Conservation (phyloP, 495 filamentous ascomycete genomes). For the Penicillium angulare region DNA sequence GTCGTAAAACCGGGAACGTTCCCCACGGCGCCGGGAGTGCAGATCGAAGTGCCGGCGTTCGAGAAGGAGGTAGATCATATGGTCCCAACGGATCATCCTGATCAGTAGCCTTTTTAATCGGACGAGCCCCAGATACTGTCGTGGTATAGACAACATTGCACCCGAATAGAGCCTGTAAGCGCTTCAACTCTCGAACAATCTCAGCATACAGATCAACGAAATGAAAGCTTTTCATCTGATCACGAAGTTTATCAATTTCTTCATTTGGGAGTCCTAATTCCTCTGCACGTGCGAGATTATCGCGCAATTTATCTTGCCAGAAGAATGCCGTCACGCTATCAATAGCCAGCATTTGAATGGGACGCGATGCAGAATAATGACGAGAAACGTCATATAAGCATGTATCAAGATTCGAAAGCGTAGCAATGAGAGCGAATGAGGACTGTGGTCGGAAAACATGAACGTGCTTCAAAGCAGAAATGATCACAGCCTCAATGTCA, state of each 20-base stretch:
- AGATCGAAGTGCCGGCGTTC: conserved; percentile 34
- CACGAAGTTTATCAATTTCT: conserved; percentile 32
- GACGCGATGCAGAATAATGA: conserved; percentile 48
- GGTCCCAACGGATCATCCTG: conserved; percentile 40
- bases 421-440: conserved; percentile 50
- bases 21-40: conserved; percentile 50
- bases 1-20: conserved; percentile 40
- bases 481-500: conserved; percentile 29
- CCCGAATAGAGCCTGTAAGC: conserved; percentile 35
- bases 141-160: conserved; percentile 43
- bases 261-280: conserved; percentile 33
- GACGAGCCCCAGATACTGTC: conserved; percentile 28
- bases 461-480: conserved; percentile 43
- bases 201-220: conserved; percentile 36
- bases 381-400: conserved; percentile 51
- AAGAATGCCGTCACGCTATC: conserved; percentile 57
- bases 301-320: conserved; percentile 54
- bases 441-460: conserved; percentile 58
- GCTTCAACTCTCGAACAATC: conserved; percentile 32
- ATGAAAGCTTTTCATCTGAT: conserved; percentile 30
- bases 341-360: conserved; percentile 50
- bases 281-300: conserved; percentile 42
- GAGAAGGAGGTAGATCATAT: conserved; percentile 34
- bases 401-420: conserved; percentile 41
- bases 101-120: conserved; percentile 20